Conservation (phyloP, 169 alveolate genomes). For the Cryptosporidium canis region DNA sequence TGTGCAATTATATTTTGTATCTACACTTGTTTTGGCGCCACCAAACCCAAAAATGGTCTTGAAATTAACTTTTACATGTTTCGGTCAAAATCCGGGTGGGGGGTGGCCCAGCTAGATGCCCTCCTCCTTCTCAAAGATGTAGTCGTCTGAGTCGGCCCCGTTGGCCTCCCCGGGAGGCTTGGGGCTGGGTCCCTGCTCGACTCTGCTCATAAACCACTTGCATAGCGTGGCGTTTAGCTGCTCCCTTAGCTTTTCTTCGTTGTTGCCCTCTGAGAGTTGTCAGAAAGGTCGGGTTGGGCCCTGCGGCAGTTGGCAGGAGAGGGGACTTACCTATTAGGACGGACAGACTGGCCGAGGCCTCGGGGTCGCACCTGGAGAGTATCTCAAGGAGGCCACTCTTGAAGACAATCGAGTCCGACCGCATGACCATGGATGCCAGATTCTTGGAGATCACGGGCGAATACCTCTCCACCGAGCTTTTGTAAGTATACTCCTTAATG, state of each 20-base stretch:
- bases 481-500: conserved; percentile 26
- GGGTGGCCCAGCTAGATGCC: not conserved
- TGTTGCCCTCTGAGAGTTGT: conserved; percentile 11
- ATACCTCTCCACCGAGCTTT: conserved; percentile 14
- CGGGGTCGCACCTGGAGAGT: conserved; percentile 35
- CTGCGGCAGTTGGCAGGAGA: not conserved
- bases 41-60: not conserved
- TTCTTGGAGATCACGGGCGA: conserved; percentile 54
- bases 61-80: not conserved
- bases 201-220: conserved; percentile 17
- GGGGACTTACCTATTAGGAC: conserved; percentile 25
- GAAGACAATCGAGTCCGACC: conserved; percentile 57
- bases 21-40: not conserved
- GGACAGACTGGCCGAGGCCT: not conserved
- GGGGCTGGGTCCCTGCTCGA: not conserved
- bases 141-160: conserved; percentile 1
- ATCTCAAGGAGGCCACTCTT: conserved; percentile 32
- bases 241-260: conserved; percentile 30
- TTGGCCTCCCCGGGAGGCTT: not conserved
- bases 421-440: conserved; percentile 56
- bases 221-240: not conserved
- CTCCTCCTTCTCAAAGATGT: conserved; percentile 23
- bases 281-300: not conserved
- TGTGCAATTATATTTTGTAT: not conserved
- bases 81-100: not conserved